These are phyloP conservation scores for Trypanosoma mega DNA, from an alignment of 208 protist genomes.

Conservation along the genomic window DNA sequence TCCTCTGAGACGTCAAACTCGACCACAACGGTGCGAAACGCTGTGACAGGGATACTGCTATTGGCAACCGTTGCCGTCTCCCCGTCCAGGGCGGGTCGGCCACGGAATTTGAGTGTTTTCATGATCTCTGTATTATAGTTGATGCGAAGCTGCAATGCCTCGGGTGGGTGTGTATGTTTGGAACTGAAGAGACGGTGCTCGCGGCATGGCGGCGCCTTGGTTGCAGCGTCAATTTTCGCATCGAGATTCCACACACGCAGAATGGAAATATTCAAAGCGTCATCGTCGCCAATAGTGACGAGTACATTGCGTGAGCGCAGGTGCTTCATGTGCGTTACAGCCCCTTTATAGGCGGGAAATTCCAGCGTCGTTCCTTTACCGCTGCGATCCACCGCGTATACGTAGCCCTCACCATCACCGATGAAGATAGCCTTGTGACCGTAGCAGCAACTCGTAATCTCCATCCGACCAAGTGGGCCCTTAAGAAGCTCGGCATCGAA, in stretches of 20 bases:
- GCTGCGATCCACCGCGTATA: conserved; percentile 72
- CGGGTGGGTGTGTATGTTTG: conserved; percentile 20
- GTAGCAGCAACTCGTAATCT: conserved; percentile 71
- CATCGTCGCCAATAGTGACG: conserved; percentile 81
- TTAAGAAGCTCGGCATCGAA: conserved; percentile 53
- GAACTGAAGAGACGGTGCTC: conserved; percentile 45
- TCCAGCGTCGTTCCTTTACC: conserved; percentile 23
- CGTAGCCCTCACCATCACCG: conserved; percentile 74
- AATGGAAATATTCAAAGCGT: conserved; percentile 49
- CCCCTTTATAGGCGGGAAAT: conserved; percentile 80
- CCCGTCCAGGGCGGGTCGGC: not conserved
- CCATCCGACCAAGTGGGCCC: conserved; percentile 43
- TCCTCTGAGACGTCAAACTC: conserved; percentile 82
- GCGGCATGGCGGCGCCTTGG: conserved; percentile 34
- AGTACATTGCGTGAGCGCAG: conserved; percentile 50
- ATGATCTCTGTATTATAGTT: conserved; percentile 28
- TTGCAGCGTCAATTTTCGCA: conserved; percentile 9
- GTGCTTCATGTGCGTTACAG: conserved; percentile 71
- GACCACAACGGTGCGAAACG: conserved; percentile 60
- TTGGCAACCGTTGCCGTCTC: not conserved
- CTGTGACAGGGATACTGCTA: conserved; percentile 24
- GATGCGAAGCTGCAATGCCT: conserved; percentile 21
- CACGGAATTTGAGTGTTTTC: conserved; percentile 17
- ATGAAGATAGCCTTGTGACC: conserved; percentile 80
- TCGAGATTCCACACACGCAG: conserved; percentile 59